Evolutionary conservation across 2,329 filamentous ascomycete species (phyloP).

Genomic region (Calcarisporium arbuscula): DNA sequence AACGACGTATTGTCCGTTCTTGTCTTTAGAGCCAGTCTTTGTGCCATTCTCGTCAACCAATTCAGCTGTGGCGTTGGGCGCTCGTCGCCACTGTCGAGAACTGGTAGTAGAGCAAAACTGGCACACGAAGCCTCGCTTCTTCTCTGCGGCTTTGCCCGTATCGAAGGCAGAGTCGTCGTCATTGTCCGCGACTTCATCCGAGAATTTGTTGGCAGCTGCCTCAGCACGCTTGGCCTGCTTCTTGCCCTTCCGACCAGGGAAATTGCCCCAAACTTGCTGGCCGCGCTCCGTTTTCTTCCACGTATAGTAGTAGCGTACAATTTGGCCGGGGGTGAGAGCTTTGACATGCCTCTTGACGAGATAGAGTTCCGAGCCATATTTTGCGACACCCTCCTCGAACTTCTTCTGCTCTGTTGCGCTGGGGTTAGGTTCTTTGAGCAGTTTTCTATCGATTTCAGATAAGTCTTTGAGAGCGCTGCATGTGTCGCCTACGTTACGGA

Average conservation of each 20-base stretch:
- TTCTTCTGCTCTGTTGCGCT: slow-evolving; percentile 74
- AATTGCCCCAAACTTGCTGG: slow-evolving; percentile 83
- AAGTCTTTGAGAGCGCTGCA: slow-evolving; percentile 66
- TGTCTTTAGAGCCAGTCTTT: slow-evolving; percentile 63
- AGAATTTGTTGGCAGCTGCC: slow-evolving; percentile 65
- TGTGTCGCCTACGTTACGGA: slow-evolving; percentile 63
- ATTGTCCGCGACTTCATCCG: slow-evolving; percentile 89
- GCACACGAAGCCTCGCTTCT: slow-evolving; percentile 82
- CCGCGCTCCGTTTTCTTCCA: slow-evolving; percentile 95
- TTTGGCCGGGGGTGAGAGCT: slow-evolving; percentile 68
- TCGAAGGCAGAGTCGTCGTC: slow-evolving; percentile 96
- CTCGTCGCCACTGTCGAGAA: slow-evolving; percentile 87
- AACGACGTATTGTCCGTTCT: slow-evolving; percentile 62
- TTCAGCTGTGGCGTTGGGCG: slow-evolving; percentile 65
- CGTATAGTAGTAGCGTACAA: slow-evolving; percentile 91
- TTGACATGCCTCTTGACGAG: slow-evolving; percentile 80
- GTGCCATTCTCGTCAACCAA: slow-evolving; percentile 58
- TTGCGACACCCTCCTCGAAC: slow-evolving; percentile 86
- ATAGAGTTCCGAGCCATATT: slow-evolving; percentile 86
- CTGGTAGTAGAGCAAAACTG: slow-evolving; percentile 81
- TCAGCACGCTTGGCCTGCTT: slow-evolving; percentile 75
- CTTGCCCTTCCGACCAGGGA: slow-evolving; percentile 79
- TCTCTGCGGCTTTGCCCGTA: slow-evolving; percentile 69
- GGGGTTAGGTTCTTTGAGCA: slow-evolving; percentile 79
- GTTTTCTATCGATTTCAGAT: slow-evolving; percentile 58